Evolutionary conservation across 2,329 filamentous ascomycete genomes (phyloP), one percentile per base, ranked within the genome.

Genomic region (Alternaria triticina): DNA sequence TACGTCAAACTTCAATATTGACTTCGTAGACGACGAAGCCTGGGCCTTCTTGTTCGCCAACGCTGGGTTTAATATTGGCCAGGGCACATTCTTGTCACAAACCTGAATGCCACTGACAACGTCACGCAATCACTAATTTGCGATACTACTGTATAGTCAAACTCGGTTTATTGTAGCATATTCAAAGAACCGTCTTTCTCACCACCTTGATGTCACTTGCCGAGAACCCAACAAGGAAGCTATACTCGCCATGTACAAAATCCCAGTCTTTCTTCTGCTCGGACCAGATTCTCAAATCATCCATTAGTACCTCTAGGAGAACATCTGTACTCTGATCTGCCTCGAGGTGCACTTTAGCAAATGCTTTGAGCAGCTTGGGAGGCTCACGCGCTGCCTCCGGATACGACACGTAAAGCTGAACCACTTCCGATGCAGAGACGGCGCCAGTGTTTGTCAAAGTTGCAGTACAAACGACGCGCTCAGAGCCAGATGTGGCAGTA

Each of bases 31-130:
- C 11, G 49, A 55, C 52, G 52, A 55, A 45, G 40, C 23, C 33
- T 55, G 33, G 52, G 33, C 52, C n/a, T 44, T 28, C 15, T 20
- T 55, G 23, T 55, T 55, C 23, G 52, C 52, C n/a, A 45, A 43
- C 27, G 23, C 57, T 17, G 61, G 61, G 5, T 64, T 64, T 46
- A 57, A 59, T 3, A 36, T 60, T 43, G 51, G 54, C 33, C 23
- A 52, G 23, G 57, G 61, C 13, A 25, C 40, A 20, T 55, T 55
- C 36, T 51, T 51, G 25, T 40, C 8, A 40, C 36, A 17, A 17
- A 17, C 15, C 36, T 40, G 36, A 40, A 40, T 6, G 15, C 9
- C n/a, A 9, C 9, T 17, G 9, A 17, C 4, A 17, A 17, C n/a
- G 9, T 40, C 36, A 17, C 36, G 1, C 3, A 3, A 17, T 40